These are phyloP conservation scores for Trifolium pratense DNA, from an alignment of 306 rosid species.

Conservation along the genomic window DNA sequence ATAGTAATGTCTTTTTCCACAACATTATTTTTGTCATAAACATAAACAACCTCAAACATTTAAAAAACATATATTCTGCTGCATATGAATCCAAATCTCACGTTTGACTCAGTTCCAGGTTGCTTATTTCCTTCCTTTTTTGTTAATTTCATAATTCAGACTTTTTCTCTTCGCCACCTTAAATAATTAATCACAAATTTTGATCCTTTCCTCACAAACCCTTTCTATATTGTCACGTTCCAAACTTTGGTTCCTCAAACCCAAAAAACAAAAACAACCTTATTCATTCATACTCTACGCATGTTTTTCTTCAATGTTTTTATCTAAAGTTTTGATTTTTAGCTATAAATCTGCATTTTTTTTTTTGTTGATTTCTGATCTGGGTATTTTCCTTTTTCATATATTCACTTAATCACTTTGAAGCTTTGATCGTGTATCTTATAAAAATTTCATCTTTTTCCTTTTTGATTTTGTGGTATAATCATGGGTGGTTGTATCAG, in stretches of 20 bases:
- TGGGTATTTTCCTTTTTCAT: constrained; percentile 26
- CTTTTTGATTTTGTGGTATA: not conserved
- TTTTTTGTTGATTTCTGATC: constrained; percentile 20
- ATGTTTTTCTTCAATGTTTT: constrained; percentile 5
- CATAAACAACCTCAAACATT: not conserved
- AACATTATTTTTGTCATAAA: not conserved
- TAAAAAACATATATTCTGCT: not conserved
- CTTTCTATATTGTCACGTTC: constrained; percentile 6
- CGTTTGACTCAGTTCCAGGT: constrained; percentile 45
- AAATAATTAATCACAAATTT: not conserved
- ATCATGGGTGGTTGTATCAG: constrained; percentile 75
- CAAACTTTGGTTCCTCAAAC: constrained; percentile 37
- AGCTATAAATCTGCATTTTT: not conserved
- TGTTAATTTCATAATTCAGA: constrained; percentile 10
- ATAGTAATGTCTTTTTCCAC: too few species aligned
- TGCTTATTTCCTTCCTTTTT: constrained; percentile 1
- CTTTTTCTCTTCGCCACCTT: constrained; percentile 35
- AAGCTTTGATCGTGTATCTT: not conserved
- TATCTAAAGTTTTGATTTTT: constrained; percentile 35
- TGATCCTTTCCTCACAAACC: constrained; percentile 28
- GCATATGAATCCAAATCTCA: constrained; percentile 8
- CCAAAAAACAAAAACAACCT: not conserved
- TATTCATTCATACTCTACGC: not conserved
- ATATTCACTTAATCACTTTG: constrained; percentile 19
- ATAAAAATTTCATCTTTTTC: constrained; percentile 1